Evolutionary conservation across 768 basidiomycete genomes (phyloP).

Genomic region (Kwoniella dendrophila): DNA sequence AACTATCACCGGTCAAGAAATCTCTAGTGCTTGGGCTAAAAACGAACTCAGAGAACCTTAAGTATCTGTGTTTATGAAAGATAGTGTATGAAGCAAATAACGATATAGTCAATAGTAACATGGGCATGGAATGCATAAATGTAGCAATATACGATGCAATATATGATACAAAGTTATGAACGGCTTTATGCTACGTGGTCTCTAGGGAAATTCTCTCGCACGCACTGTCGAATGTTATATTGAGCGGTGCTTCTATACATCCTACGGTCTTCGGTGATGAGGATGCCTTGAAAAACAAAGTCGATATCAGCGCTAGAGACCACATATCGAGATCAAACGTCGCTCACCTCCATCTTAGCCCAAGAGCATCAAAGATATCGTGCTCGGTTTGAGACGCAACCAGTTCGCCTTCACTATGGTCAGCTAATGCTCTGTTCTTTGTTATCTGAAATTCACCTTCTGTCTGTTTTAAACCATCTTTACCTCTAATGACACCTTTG

Average conservation of each 20-base stretch:
- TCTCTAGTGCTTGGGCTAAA: conserved; percentile 51
- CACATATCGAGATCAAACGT: not conserved
- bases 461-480: conserved; percentile 65
- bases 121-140: conserved; percentile 20
- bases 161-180: not conserved
- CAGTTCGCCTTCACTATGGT: conserved; percentile 61
- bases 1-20: conserved; percentile 74
- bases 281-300: conserved; percentile 28
- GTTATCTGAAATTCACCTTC: conserved; percentile 60
- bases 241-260: too few species aligned
- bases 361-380: conserved; percentile 78
- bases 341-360: conserved; percentile 53
- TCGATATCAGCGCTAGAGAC: not conserved
- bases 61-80: not conserved
- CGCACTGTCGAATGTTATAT: too few species aligned
- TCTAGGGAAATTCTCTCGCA: too few species aligned
- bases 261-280: conserved; percentile 44
- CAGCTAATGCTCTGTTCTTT: not conserved
- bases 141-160: conserved; percentile 14
- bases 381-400: conserved; percentile 81
- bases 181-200: too few species aligned
- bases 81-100: not conserved
- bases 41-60: conserved; percentile 45
- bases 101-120: not conserved
- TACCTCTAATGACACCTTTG: conserved; percentile 71